Conservation (phyloP, 805 yeast species). For the Candida golubevii region DNA sequence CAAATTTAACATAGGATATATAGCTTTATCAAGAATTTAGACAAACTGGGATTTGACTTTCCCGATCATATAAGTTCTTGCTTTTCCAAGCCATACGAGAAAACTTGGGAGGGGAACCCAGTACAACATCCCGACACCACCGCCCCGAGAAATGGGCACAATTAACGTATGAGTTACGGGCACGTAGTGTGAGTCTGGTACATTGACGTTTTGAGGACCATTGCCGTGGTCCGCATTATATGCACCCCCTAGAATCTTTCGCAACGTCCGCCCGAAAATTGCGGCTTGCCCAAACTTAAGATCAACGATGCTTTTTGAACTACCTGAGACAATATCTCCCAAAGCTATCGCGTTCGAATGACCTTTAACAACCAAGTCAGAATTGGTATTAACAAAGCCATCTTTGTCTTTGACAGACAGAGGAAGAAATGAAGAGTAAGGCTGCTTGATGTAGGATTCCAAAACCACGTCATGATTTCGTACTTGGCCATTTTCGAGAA, state of each 20-base stretch:
- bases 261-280: conserved; percentile 8
- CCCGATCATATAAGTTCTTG: conserved; percentile 26
- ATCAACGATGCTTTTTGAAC: conserved; percentile 24
- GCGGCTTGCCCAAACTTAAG: conserved; percentile 21
- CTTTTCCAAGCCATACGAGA: conserved; percentile 23
- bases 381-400: conserved; percentile 30
- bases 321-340: conserved; percentile 31
- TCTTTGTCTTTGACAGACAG: conserved; percentile 17
- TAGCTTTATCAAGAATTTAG: conserved; percentile 3
- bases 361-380: conserved; percentile 22
- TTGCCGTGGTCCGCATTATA: neutral
- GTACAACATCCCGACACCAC: conserved; percentile 33
- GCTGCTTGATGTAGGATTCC: conserved; percentile 22
- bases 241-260: conserved; percentile 2
- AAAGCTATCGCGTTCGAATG: conserved; percentile 27
- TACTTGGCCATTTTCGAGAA: conserved; percentile 17
- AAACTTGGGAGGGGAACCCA: conserved; percentile 30
- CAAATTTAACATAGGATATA: no score
- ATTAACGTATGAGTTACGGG: conserved; percentile 15
- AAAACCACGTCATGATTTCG: conserved; percentile 28
- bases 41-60: conserved; percentile 18
- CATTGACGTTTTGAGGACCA: neutral
- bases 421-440: conserved; percentile 33
- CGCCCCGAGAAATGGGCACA: conserved; percentile 31
- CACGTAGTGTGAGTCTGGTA: neutral